phyloP scores from a whole-genome alignment of 2,329 filamentous ascomycete species.

The Hymenoscyphus albidus region DNA sequence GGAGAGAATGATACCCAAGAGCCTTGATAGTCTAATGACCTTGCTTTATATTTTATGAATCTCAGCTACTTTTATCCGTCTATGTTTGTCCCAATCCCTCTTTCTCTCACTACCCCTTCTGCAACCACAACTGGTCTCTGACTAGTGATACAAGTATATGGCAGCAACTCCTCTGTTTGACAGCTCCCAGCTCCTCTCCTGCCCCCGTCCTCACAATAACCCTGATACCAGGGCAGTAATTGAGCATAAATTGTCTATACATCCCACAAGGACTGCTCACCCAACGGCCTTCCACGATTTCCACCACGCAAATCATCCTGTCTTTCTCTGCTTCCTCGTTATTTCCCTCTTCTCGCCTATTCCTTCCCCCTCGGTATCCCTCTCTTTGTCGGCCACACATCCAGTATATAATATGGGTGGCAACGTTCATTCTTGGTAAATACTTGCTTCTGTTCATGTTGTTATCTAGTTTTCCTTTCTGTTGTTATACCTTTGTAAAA shows the following conservation, averaged over 20 bases:
- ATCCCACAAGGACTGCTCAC: slow-evolving; percentile 26
- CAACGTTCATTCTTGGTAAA: too few relatives aligned
- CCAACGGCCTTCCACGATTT: slow-evolving; percentile 18
- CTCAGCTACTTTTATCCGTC: neutral
- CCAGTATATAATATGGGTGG: too few relatives aligned
- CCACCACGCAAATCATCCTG: slow-evolving; percentile 16
- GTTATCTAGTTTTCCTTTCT: too few relatives aligned
- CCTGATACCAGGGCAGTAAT: slow-evolving; percentile 23
- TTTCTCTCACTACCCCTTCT: neutral
- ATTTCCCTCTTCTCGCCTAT: neutral
- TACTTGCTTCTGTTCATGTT: too few relatives aligned
- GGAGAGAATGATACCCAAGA: neutral
- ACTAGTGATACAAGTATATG: slow-evolving; percentile 18
- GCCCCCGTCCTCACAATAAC: slow-evolving; percentile 18
- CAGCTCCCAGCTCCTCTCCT: slow-evolving; percentile 12
- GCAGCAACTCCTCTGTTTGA: slow-evolving; percentile 20
- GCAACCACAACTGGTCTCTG: neutral
- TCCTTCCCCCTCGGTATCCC: too few relatives aligned
- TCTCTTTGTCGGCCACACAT: too few relatives aligned
- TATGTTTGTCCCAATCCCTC: neutral
- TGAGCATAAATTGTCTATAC: slow-evolving; percentile 26
- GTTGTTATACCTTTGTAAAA: too few relatives aligned
- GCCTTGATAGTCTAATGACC: neutral
- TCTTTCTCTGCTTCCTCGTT: slow-evolving; percentile 4
- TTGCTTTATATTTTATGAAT: neutral